phyloP scores from a whole-genome alignment of 768 basidiomycete genomes.

The Suillus occidentalis region DNA sequence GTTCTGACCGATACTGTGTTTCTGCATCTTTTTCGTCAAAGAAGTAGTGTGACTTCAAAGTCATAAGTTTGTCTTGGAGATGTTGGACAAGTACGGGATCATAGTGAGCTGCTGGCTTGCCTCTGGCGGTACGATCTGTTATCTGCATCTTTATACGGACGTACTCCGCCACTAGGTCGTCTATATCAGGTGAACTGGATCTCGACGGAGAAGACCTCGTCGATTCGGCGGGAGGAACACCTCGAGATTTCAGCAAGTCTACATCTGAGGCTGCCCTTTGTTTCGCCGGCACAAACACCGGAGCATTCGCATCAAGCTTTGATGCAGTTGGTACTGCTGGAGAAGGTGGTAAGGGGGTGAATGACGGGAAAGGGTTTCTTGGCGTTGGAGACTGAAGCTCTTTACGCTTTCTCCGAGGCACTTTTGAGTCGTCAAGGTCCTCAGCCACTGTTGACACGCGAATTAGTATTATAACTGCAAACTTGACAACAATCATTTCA shows the following conservation, averaged over 20 bases:
- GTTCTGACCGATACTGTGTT: conserved; percentile 51
- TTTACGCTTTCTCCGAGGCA: conserved; percentile 14
- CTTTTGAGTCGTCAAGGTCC: conserved; percentile 14
- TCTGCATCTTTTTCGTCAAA: conserved; percentile 72
- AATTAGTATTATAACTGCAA: conserved; percentile 1
- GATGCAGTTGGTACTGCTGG: conserved; percentile 16
- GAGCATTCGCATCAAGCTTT: conserved; percentile 41
- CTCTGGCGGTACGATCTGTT: conserved; percentile 42
- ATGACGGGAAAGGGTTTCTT: conserved; percentile 6
- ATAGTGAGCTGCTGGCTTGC: conserved; percentile 24
- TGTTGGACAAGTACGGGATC: conserved; percentile 31
- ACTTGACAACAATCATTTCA: conserved; percentile 20
- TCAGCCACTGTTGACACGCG: conserved; percentile 1
- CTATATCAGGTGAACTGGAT: conserved; percentile 37
- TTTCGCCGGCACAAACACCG: conserved; percentile 38
- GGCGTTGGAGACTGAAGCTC: conserved; percentile 3
- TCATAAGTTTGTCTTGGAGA: conserved; percentile 47
- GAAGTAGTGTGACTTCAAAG: conserved; percentile 59
- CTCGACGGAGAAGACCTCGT: conserved; percentile 27
- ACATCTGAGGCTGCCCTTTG: conserved; percentile 10
- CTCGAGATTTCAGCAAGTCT: conserved; percentile 12
- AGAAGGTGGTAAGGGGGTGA: conserved; percentile 5
- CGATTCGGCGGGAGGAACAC: conserved; percentile 20
- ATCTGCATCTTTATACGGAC: conserved; percentile 61
- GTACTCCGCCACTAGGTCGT: conserved; percentile 63